Evolutionary conservation across 129 eudicot species (phyloP), one percentile per base, ranked within the genome.

Genomic region (Erigeron canadensis): DNA sequence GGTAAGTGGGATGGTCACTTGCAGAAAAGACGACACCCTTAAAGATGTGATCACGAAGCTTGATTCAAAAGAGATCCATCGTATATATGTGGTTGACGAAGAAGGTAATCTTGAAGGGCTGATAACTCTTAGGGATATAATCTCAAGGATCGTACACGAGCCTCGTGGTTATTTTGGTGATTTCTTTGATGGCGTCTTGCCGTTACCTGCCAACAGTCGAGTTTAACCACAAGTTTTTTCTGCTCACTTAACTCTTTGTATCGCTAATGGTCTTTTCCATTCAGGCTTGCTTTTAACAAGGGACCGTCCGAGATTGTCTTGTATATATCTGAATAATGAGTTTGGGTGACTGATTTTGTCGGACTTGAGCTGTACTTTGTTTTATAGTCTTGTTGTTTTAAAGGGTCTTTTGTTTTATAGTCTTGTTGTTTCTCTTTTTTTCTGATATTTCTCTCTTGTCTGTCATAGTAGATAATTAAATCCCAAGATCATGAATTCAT

Each of bases 151-250:
- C 5, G 98, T 89, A 34, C 91, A 89, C 16, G 98, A 94, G 80
- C 98, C 98, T 56, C 95, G 84, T 16, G 96, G 96, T 8, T 94
- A 94, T 79, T 89, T 94, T 73, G 97, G 96, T 5, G 98, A 94
- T 78, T 89, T 94, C 86, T 94, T 94, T 39, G 95, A 94, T 73
- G 98, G 98, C 2, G 91, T 87, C 51, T 53, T 88, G 81, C 98
- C 98, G 1, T 77, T 85, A 76, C 98, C 96, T 12, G 85, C 86
- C 13, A 87, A 87, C 71, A 87, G 92, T 76, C 86, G 98, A 71
- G 98, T 88, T 39, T 93, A 60, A 89, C 40, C 42, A 18, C 28
- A 21, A 62, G 63, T 63, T 38, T 12, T 50, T n/a, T 21, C 46
- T 64, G 65, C 70, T 71, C 28, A 57, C 59, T 47, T 39, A 41